Base-by-base conservation (phyloP, 1,284 basidiomycete species). In the Omphalotus olearius region DNA sequence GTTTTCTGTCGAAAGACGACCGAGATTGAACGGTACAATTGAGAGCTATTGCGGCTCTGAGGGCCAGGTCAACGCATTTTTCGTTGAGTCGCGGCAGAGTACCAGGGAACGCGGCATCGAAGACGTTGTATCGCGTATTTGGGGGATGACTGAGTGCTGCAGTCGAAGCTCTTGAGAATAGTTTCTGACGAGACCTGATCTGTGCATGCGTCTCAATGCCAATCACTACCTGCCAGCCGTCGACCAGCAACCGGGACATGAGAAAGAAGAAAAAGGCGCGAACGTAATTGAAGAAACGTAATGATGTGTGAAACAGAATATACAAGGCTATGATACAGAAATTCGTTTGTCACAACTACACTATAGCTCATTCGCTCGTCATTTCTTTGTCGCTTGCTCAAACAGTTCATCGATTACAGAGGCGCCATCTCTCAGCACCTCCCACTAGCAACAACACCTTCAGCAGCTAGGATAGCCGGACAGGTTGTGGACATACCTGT, bases 121-220 rank as follows among this genome's bases (percentile, higher is more conserved):
- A 91, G 0, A 79, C 66, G 1, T 86, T 82, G n/a, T 96, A 88
- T 60, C 83, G 80, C 0, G 80, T 85, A 64, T 98, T 96, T 0
- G 87, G 82, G 1, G 64, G 54, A 42, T 79, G 20, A 18, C 36
- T 44, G 39, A 52, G 30, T 39, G 43, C 28, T 36, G 37, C 13
- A 36, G 50, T 54, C 6, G 48, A 69, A 82, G 59, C 52, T 91
- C 90, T 72, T 47, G 94, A 98, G 70, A 99, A 98, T 10, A 99
- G 78, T 69, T 99, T 99, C 54, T 75, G 73, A 48, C 84, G 80
- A 10, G 92, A 87, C 66, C 88, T 90, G 61, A 99, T 82, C 68
- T 99, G 96, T 0, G 93, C 91, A 64, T 99, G 97, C 9, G 95
- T 91, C 65, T 99, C 96, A 44, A 99, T 87, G 20, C 97, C 97